Base-by-base conservation (phyloP, 345 rosid species). In the Clausena lansium region DNA sequence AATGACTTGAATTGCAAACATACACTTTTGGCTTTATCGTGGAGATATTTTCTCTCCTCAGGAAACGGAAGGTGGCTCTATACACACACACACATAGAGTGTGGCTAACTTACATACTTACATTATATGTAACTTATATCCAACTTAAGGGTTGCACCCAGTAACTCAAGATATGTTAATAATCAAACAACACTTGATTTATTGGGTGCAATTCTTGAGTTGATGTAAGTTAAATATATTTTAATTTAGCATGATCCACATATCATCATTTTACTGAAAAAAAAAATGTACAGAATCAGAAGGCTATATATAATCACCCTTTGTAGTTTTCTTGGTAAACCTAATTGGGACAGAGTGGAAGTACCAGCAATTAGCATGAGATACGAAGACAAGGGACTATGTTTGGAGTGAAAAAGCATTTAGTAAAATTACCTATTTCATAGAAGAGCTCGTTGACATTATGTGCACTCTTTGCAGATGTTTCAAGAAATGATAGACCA, bases 371-470 rank as follows among this genome's bases (percentile, higher is more conserved):
- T 22, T 41, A 54, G 67, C 50, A 64, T 55, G 52, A 61, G n/a
- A 58, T 36, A 67, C 10, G 58, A 58, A 64, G 50, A 72, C 52
- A 35, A 45, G 20, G 38, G 8, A 41, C 32, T 71, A 55, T 6
- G 13, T 63, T 22, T 22, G 57, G 76, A 60, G 63, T 8, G 33
- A 5, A 25, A 25, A 68, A 52, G 50, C 28, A 68, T 38, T 27
- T 10, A 35, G 68, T 13, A 14, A 4, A 33, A 30, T 81, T 86
- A 91, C 94, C 94, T 83, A 91, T 91, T 78, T 91, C 93, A 38
- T 91, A 91, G 72, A 91, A 91, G 41, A 91, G 94, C 79, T 91
- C 93, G 17, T 88, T 91, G 78, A 91, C 94, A 83, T 91, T 91
- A 68, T 89, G 90, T 67, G 92, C 91, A 61, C 88, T 79, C 81